Evolutionary conservation across 2,329 filamentous ascomycete genomes (phyloP), one percentile per base, ranked within the genome.

Genomic region (Harringtonia lauricola): DNA sequence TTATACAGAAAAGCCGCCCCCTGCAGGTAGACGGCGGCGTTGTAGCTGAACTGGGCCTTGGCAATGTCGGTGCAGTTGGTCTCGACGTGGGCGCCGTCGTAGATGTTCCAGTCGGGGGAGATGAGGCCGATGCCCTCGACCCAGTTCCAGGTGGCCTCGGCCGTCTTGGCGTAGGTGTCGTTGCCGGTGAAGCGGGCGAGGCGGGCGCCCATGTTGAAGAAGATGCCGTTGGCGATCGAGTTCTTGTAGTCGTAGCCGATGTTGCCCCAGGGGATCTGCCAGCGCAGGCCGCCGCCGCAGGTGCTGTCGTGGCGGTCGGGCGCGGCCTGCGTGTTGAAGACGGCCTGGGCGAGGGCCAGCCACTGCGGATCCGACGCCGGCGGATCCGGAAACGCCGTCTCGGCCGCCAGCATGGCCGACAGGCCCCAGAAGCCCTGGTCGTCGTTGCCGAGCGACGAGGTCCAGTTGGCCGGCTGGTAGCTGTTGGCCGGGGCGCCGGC

Each of bases 241-340:
- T 74, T 74, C 55, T 75, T 86, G 67, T 85, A 85, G 51, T 74
- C 67, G 60, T 82, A 94, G 14, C 87, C 88, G 35, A 73, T 78
- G 57, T 94, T 92, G 66, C 85, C 86, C 1, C 76, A 70, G 57
- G 85, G 90, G 40, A 94, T 87, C 63, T 94, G 87, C 85, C 85
- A 90, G 49, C 83, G 75, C 42, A 92, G 60, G 9, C 86, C 87
- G 34, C 86, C 86, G 19, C 70, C 71, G 53, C 86, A 94, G 1
- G 61, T 67, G 50, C 88, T 82, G 86, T 85, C 92, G 38, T 85
- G 76, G 15, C 49, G 45, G 37, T 46, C 45, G 1, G 49, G 43
- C 29, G 68, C 66, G 3, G 77, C 79, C 56, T 90, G 85, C 2
- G 79, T 81, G 59, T 92, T 86, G 66, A 90, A 94, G 24, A 87